Conservation (phyloP, 805 yeast genomes). For the Spathaspora gorwiae region DNA sequence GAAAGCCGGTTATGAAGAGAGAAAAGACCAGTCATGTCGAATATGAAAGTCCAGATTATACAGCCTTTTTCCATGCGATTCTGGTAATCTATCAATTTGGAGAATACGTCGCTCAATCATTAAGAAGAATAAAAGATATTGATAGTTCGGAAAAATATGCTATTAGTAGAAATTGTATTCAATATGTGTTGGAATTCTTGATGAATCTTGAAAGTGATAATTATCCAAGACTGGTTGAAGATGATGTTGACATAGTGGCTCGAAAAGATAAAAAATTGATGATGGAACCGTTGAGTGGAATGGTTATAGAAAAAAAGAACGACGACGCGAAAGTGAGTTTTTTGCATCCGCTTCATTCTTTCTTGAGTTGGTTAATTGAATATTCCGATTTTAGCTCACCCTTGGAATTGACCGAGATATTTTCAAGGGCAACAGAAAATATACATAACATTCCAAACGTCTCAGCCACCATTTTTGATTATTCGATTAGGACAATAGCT, state of each 20-base stretch:
- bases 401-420: slow-evolving; percentile 16
- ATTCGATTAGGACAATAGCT: slow-evolving; percentile 73
- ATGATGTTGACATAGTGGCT: slow-evolving; percentile 22
- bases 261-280: slow-evolving; percentile 10
- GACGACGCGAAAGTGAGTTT: slow-evolving; percentile 54
- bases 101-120: slow-evolving; percentile 48
- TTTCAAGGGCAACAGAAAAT: slow-evolving; percentile 11
- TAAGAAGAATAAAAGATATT: slow-evolving; percentile 21
- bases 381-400: slow-evolving; percentile 30
- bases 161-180: slow-evolving; percentile 23
- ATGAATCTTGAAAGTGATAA: slow-evolving; percentile 24
- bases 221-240: slow-evolving; percentile 24
- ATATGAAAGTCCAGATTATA: slow-evolving; percentile 83
- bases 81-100: slow-evolving; percentile 64
- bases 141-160: slow-evolving; percentile 8
- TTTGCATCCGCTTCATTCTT: slow-evolving; percentile 76
- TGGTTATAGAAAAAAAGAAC: slow-evolving; percentile 19
- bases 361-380: slow-evolving; percentile 68
- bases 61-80: slow-evolving; percentile 62
- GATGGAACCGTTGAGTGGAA: slow-evolving; percentile 20
- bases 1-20: slow-evolving; percentile 68
- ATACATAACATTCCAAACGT: slow-evolving; percentile 3
- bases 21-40: slow-evolving; percentile 82
- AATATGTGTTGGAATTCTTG: slow-evolving; percentile 25
- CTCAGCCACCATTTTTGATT: slow-evolving; percentile 49